A percentile compares a stretch with the other conserved stretches of the same genome.
Conservation (phyloP, 768 basidiomycete genomes). For the Melanogaster broomeanus region DNA sequence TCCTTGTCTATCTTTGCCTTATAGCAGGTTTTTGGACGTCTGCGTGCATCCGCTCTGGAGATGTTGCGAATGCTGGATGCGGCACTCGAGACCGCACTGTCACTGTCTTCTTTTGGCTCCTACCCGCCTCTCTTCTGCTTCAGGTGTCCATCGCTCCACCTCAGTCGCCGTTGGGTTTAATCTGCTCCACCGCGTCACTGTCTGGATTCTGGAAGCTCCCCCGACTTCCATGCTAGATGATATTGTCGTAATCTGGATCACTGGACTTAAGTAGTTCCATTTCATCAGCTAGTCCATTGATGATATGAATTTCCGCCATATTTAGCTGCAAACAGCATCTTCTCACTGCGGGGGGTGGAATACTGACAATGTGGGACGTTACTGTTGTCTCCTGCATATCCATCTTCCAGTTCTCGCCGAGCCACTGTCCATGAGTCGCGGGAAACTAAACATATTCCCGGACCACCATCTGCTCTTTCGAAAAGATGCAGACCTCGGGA, state of each 20-base stretch:
- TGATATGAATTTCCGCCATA: too few relatives aligned
- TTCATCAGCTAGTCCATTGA: background rate
- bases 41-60: constrained; percentile 5
- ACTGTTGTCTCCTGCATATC: constrained; percentile 4
- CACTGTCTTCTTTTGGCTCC: background rate
- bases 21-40: background rate
- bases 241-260: constrained; percentile 1
- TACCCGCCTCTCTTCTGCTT: constrained; percentile 8
- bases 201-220: background rate
- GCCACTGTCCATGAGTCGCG: background rate
- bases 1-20: constrained; percentile 3
- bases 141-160: constrained; percentile 7
- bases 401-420: background rate
- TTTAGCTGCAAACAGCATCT: background rate
- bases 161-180: constrained; percentile 2
- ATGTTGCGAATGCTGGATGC: constrained; percentile 9
- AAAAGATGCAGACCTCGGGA: constrained; percentile 15
- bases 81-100: constrained; percentile 1
- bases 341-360: constrained; percentile 1
- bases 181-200: constrained; percentile 6
- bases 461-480: background rate
- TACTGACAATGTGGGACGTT: constrained; percentile 8
- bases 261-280: background rate
- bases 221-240: constrained; percentile 6
- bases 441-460: constrained; percentile 2